phyloP scores from a whole-genome alignment of 2,329 filamentous ascomycete genomes.

The Talaromyces islandicus region DNA sequence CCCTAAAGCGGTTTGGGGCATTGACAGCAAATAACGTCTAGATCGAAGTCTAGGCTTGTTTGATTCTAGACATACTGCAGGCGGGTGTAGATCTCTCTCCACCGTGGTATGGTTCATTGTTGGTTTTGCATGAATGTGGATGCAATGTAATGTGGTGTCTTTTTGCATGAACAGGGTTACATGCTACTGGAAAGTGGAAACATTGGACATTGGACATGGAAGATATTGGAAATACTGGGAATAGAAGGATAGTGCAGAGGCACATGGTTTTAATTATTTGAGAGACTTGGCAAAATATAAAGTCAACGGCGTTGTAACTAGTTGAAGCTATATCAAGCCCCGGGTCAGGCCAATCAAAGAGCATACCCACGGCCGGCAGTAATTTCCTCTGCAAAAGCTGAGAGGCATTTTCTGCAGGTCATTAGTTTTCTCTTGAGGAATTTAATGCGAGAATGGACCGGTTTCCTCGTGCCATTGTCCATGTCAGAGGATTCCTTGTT shows the following conservation, averaged over 20 bases:
- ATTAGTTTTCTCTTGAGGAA: background rate
- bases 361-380: background rate
- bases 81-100: background rate
- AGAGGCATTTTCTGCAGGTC: background rate
- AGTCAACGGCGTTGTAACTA: background rate
- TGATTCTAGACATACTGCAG: background rate
- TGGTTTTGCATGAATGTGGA: background rate
- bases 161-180: background rate
- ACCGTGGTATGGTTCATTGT: background rate
- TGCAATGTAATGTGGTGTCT: background rate
- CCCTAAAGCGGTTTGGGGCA: background rate
- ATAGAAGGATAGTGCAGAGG: background rate
- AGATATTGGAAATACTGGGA: background rate
- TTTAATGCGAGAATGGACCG: background rate
- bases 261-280: background rate
- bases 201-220: background rate
- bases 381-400: background rate
- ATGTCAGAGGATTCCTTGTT: background rate
- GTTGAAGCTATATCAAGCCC: background rate
- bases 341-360: background rate
- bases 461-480: background rate
- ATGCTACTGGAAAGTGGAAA: background rate
- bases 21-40: background rate
- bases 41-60: background rate
- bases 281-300: background rate